Evolutionary conservation across 768 basidiomycete species (phyloP), one percentile per base, ranked within the genome.

Genomic region (Punctularia strigosozonata): DNA sequence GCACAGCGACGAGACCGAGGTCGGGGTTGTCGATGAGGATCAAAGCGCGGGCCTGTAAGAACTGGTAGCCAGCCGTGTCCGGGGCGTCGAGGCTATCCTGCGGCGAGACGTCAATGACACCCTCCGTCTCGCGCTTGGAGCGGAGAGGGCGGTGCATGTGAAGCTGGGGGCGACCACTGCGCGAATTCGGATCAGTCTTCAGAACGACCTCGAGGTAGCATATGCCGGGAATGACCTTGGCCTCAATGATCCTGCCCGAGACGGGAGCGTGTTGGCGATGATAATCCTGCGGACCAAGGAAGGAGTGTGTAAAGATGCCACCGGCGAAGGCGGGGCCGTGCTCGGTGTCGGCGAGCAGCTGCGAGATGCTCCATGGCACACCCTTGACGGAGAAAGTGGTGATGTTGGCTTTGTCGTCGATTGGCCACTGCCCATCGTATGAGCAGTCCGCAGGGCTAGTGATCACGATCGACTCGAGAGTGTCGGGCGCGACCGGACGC

Each of bases 261-360:
- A 50, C 43, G n/a, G 48, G 48, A 22, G 48, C 48, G 41, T 50
- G 48, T 41, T 45, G 45, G 21, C 48, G 45, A 37, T 50, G 48
- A 42, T 50, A 50, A 41, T 50, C 46, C 22, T 23, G 31, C 26
- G 46, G 36, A 31, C 33, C 34, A 18, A 50, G 48, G 43, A 50
- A 45, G 4, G 45, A 38, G 39, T 50, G 48, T 12, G 37, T 39
- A 39, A 46, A 50, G 25, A 31, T 32, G 22, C 45, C 45, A 19
- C 46, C 45, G 2, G 39, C 41, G 25, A 50, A 50, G 19, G 17
- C 19, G 7, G 34, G 21, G 22, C 39, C 45, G 37, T 32, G 21
- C 25, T 25, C n/a, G n/a, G 31, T 19, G 37, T 44, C 46, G n/a
- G 37, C 40, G 26, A 50, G 43, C 20, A 50, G 43, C 30, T 45